A percentile compares a stretch with the other conserved stretches of the same genome.
phyloP scores from a whole-genome alignment of 1,284 basidiomycete genomes.

The Boletus mariae region DNA sequence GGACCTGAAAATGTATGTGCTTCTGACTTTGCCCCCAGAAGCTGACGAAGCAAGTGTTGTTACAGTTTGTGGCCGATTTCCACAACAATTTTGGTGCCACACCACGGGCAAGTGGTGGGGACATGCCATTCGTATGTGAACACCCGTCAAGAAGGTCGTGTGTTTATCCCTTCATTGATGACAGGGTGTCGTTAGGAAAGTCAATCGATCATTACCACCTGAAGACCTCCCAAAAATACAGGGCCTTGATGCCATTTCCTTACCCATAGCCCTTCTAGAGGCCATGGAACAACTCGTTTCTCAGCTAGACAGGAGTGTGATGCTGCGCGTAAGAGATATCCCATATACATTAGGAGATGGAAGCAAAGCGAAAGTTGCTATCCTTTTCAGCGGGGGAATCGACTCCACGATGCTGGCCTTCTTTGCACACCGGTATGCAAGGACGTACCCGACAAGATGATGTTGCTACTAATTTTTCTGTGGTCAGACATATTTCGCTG shows the following conservation, averaged over 20 bases:
- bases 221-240: constrained; percentile 36
- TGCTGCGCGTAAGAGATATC: constrained; percentile 58
- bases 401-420: constrained; percentile 86
- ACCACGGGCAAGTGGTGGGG: constrained; percentile 16
- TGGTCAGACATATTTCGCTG: constrained; percentile 58
- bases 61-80: constrained; percentile 36
- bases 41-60: constrained; percentile 4
- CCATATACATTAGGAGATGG: constrained; percentile 35
- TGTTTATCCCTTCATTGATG: constrained; percentile 1
- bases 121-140: constrained; percentile 29
- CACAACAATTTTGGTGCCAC: constrained; percentile 28
- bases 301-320: constrained; percentile 58
- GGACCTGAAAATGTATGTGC: constrained; percentile 26
- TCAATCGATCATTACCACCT: constrained; percentile 50
- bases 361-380: constrained; percentile 63
- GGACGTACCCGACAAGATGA: background rate
- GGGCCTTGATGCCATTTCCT: constrained; percentile 38
- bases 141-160: background rate
- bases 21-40: background rate
- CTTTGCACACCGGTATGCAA: constrained; percentile 66
- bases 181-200: constrained; percentile 44
- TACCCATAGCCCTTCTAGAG: constrained; percentile 44
- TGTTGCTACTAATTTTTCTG: constrained; percentile 16
- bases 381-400: constrained; percentile 95
- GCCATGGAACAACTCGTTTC: constrained; percentile 51